A percentile compares a stretch with the other conserved stretches of the same genome.
phyloP scores from a whole-genome alignment of 495 filamentous ascomycete species.

The Talaromyces borbonicus region DNA sequence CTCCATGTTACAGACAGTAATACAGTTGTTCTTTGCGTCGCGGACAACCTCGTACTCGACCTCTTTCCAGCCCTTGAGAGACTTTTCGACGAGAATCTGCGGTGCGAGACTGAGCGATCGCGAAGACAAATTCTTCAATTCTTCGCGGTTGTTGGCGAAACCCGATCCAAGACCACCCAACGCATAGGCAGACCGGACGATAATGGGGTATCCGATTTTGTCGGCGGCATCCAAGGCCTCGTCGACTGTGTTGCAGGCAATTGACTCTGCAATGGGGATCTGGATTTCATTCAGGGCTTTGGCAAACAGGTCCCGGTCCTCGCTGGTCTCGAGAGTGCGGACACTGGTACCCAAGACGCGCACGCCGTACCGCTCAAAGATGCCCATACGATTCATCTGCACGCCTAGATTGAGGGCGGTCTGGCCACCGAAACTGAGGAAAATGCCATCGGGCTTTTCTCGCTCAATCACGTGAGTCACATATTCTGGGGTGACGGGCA shows the following conservation, averaged over 20 bases:
- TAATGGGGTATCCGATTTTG: constrained; percentile 88
- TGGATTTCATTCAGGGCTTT: constrained; percentile 89
- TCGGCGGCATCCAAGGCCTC: constrained; percentile 81
- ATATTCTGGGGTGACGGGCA: constrained; percentile 93
- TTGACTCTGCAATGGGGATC: constrained; percentile 92
- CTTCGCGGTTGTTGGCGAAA: constrained; percentile 90
- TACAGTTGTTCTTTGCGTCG: constrained; percentile 92
- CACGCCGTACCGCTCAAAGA: constrained; percentile 91
- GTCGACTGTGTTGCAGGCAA: constrained; percentile 82
- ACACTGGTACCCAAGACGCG: constrained; percentile 91
- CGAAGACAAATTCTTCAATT: constrained; percentile 85
- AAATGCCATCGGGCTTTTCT: constrained; percentile 89
- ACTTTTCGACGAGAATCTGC: constrained; percentile 97
- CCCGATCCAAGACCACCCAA: constrained; percentile 92
- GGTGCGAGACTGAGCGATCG: constrained; percentile 90
- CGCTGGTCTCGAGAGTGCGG: constrained; percentile 85
- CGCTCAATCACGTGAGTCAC: constrained; percentile 92
- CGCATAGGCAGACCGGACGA: constrained; percentile 92
- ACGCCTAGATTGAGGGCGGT: constrained; percentile 94
- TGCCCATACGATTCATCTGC: constrained; percentile 91
- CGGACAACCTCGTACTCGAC: constrained; percentile 96
- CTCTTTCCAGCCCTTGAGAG: constrained; percentile 99
- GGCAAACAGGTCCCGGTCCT: constrained; percentile 92
- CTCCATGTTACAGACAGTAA: constrained; percentile 99
- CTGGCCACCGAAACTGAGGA: constrained; percentile 93